Evolutionary conservation across 225 moss, liverwort and hornwort genomes (phyloP).

Genomic region (Physcomitrium patens): DNA sequence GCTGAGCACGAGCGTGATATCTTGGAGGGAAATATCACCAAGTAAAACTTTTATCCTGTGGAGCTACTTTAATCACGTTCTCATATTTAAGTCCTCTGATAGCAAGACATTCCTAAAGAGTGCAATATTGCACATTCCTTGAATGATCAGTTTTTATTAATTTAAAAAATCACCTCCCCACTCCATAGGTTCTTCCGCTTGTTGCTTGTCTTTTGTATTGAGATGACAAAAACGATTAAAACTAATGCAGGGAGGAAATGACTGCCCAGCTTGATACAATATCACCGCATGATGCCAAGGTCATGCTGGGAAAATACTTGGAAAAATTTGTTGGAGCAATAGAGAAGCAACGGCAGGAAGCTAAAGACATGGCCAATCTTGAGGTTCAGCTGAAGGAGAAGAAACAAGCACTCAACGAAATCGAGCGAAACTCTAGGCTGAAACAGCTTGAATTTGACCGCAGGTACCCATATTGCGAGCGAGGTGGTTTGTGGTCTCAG

Average conservation of each 20-base stretch:
- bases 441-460: slow-evolving; percentile 83
- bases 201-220: not conserved
- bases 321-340: slow-evolving; percentile 72
- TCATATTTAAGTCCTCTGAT: not conserved
- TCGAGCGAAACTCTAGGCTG: slow-evolving; percentile 61
- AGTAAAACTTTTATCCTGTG: slow-evolving; percentile 29
- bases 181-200: not conserved
- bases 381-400: slow-evolving; percentile 83
- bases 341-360: slow-evolving; percentile 73
- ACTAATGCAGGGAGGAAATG: slow-evolving; percentile 64
- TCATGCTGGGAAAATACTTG: slow-evolving; percentile 66
- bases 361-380: slow-evolving; percentile 68
- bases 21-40: slow-evolving; percentile 56
- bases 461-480: slow-evolving; percentile 38
- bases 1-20: slow-evolving; percentile 75
- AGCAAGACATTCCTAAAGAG: not conserved
- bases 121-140: not conserved
- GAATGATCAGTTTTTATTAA: not conserved
- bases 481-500: not conserved
- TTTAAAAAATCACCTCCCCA: not conserved
- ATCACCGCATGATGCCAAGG: slow-evolving; percentile 60
- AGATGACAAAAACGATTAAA: not conserved
- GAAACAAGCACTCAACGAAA: slow-evolving; percentile 62
- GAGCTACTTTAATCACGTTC: not conserved
- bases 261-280: slow-evolving; percentile 66